These are phyloP conservation scores for Sordariomycetes sp. DNA, from an alignment of 2,329 filamentous ascomycete species.

Conservation along the genomic window DNA sequence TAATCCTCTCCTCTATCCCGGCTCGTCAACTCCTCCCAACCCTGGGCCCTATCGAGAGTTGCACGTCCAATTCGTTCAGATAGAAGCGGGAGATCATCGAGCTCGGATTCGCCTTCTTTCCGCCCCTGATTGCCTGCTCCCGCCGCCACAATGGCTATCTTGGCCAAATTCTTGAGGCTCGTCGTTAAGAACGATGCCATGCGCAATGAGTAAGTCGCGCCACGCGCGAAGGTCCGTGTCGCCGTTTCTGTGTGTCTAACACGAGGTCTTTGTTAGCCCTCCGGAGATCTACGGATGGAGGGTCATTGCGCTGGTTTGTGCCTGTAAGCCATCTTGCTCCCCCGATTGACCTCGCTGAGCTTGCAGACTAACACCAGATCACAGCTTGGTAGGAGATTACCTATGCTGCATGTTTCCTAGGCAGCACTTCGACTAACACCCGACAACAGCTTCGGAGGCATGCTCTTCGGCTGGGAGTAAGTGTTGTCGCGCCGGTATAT, in stretches of 20 bases:
- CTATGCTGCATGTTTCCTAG: neutral
- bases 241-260: neutral
- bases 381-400: constrained; percentile 2
- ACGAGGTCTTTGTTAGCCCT: constrained; percentile 21
- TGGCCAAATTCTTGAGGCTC: constrained; percentile 33
- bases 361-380: neutral
- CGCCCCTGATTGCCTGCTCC: neutral
- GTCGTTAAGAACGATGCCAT: constrained; percentile 63
- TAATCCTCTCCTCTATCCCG: neutral
- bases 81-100: neutral
- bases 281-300: constrained; percentile 61
- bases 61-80: neutral
- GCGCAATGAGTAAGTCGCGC: constrained; percentile 36
- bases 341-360: neutral
- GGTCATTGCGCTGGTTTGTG: constrained; percentile 52
- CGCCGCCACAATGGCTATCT: constrained; percentile 25
- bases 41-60: neutral
- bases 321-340: constrained; percentile 21
- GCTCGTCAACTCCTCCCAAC: neutral
- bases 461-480: constrained; percentile 34
- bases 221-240: neutral
- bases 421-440: neutral
- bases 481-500: neutral
- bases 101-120: neutral
- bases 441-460: constrained; percentile 52